Conservation (phyloP, 345 rosid species). For the Eucalyptus melliodora region DNA sequence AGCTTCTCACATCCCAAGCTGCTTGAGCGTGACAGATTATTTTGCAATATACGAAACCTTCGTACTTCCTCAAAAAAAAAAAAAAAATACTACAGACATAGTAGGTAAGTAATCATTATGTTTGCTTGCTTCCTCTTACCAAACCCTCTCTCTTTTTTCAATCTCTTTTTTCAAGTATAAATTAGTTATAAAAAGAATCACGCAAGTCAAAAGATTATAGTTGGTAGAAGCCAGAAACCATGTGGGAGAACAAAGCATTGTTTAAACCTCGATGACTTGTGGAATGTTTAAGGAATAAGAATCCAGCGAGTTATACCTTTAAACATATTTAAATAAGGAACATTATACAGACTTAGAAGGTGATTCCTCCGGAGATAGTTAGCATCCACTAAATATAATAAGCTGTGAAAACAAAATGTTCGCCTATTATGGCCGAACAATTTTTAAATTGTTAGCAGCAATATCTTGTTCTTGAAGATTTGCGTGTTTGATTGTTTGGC, state of each 20-base stretch:
- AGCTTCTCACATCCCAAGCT: not conserved
- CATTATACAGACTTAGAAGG: not conserved
- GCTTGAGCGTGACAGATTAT: not conserved
- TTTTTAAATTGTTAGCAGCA: not conserved
- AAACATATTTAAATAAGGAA: not conserved
- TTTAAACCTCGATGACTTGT: not conserved
- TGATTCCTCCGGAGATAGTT: not conserved
- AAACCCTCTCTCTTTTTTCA: not conserved
- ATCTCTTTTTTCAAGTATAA: not conserved
- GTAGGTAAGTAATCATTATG: not conserved
- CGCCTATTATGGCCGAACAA: not conserved
- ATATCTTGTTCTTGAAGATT: not conserved
- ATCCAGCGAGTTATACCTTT: not conserved
- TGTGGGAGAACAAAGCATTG: not conserved
- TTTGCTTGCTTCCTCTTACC: not conserved
- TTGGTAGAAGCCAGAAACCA: not conserved
- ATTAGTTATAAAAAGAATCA: not conserved
- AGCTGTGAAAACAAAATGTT: not conserved
- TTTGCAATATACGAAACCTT: not conserved
- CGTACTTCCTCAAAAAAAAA: not conserved
- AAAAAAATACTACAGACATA: not conserved
- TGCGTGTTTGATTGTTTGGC: not conserved
- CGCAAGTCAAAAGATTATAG: not conserved
- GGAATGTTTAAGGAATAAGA: not conserved
- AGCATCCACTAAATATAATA: not conserved